These are phyloP conservation scores for Ustilago nuda DNA, from an alignment of 1,284 basidiomycete genomes.

Conservation along the genomic window DNA sequence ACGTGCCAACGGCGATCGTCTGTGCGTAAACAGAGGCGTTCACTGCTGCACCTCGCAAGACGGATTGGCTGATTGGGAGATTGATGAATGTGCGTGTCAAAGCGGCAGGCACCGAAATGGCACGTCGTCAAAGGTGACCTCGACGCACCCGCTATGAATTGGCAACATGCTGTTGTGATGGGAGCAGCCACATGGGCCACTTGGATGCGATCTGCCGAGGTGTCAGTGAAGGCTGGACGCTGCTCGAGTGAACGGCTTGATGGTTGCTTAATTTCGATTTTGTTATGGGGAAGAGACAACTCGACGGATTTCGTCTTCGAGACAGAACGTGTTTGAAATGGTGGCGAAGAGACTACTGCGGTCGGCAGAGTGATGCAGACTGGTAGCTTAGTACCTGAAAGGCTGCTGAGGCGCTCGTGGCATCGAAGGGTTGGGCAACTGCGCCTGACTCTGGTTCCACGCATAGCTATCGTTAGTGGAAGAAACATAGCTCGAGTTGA, in stretches of 20 bases:
- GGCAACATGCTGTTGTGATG: background rate
- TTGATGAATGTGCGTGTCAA: background rate
- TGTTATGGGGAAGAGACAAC: background rate
- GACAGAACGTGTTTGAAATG: background rate
- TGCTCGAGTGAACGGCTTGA: background rate
- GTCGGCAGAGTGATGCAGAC: too few species aligned
- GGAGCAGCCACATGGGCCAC: background rate
- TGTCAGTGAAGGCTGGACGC: background rate
- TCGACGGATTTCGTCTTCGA: background rate
- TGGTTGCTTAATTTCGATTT: background rate
- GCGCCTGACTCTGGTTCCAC: slow-evolving; percentile 12
- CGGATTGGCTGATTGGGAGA: too few species aligned
- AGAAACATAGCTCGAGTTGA: slow-evolving; percentile 36
- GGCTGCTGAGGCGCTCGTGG: slow-evolving; percentile 23
- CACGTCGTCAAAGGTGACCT: background rate
- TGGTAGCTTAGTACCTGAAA: slow-evolving; percentile 15
- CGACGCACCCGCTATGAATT: background rate
- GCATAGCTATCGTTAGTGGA: slow-evolving; percentile 31
- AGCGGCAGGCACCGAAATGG: background rate
- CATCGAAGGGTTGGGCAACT: background rate
- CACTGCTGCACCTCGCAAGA: too few species aligned
- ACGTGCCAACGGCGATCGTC: background rate
- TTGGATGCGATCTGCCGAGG: background rate
- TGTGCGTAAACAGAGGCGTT: background rate
- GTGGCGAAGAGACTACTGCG: background rate